Evolutionary conservation across 2,329 filamentous ascomycete species (phyloP).

Genomic region (Botrytis cinerea): DNA sequence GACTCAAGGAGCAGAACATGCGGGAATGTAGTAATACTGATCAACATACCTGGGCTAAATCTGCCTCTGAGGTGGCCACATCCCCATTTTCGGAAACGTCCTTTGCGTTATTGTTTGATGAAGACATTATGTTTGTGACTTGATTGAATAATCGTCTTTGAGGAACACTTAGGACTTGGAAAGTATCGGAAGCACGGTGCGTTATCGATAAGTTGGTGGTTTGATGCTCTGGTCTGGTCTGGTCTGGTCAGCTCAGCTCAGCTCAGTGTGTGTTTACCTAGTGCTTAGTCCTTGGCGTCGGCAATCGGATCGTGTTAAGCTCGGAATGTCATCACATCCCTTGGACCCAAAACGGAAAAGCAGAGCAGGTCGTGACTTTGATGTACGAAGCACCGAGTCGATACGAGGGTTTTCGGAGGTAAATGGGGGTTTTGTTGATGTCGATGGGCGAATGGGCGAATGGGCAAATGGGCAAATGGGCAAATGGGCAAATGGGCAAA

Average conservation of each 20-base stretch:
- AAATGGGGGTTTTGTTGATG: background rate
- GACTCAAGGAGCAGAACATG: background rate
- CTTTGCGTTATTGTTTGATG: background rate
- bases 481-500: background rate
- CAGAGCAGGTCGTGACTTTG: background rate
- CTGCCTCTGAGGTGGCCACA: constrained; percentile 1
- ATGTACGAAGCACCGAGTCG: background rate
- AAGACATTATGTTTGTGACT: constrained; percentile 10
- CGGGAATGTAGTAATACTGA: background rate
- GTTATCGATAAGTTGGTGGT: constrained; percentile 18
- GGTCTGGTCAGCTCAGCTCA: background rate
- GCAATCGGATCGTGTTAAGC: background rate
- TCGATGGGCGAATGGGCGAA: background rate
- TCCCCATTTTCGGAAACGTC: background rate
- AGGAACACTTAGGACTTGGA: background rate
- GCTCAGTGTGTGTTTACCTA: background rate
- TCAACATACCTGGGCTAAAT: constrained; percentile 20
- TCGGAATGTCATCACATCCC: background rate
- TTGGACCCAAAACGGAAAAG: background rate
- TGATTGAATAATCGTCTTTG: background rate
- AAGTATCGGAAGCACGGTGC: background rate
- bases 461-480: too few species aligned
- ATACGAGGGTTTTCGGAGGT: background rate
- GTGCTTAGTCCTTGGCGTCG: background rate
- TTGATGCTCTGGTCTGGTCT: background rate